phyloP scores from a whole-genome alignment of 805 yeast genomes.

The Yarrowia keelungensis region DNA sequence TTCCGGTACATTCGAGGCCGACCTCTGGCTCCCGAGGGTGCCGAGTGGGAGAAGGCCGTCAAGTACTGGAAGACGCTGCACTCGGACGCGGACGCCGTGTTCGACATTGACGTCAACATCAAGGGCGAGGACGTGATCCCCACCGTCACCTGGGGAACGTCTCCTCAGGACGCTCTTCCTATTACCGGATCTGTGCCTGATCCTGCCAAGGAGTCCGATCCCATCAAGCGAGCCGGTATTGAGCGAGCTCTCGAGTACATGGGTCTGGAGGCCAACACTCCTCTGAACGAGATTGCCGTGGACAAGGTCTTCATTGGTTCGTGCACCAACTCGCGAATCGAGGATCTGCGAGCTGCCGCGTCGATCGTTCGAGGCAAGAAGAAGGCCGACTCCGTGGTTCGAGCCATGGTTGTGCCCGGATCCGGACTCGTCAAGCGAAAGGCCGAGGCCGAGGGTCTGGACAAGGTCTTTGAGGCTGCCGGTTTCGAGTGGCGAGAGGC shows the following conservation, averaged over 20 bases:
- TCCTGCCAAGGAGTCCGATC: constrained; percentile 68
- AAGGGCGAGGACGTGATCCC: constrained; percentile 88
- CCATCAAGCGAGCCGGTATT: constrained; percentile 80
- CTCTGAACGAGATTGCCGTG: constrained; percentile 72
- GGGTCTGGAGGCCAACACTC: constrained; percentile 87
- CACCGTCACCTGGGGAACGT: constrained; percentile 99
- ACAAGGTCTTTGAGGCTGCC: constrained; percentile 86
- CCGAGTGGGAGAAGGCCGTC: constrained; percentile 93
- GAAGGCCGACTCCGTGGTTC: constrained; percentile 79
- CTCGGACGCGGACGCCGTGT: constrained; percentile 88
- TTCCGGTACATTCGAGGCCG: constrained; percentile 89
- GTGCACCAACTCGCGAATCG: constrained; percentile 97
- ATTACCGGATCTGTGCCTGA: constrained; percentile 91
- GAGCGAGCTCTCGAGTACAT: constrained; percentile 90
- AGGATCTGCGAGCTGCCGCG: constrained; percentile 96
- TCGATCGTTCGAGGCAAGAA: constrained; percentile 87
- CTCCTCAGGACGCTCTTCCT: constrained; percentile 98
- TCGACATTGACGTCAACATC: constrained; percentile 82
- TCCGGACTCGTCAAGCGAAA: constrained; percentile 92
- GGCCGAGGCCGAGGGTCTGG: constrained; percentile 95
- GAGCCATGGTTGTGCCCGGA: constrained; percentile 95
- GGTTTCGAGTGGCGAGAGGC: constrained; percentile 99
- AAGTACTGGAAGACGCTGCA: constrained; percentile 87
- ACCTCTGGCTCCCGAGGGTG: constrained; percentile 93
- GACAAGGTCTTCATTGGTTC: constrained; percentile 98